Percentiles rank a stretch among this genome's conserved stretches.
Conservation (phyloP, 78 protist species). For the Blattamonas nauphoetae region DNA sequence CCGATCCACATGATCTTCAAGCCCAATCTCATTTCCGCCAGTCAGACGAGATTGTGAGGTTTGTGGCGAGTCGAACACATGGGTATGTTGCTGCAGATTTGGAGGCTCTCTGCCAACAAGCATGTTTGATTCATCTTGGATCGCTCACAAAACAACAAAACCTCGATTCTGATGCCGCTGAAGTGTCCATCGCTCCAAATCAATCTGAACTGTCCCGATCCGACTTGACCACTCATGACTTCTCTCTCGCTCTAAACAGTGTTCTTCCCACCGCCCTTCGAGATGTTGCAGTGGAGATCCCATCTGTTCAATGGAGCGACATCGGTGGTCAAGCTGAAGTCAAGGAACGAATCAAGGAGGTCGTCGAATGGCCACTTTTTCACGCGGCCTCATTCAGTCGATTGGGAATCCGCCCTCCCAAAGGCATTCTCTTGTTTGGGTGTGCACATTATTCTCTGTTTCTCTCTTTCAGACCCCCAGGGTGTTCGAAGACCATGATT, state of each 20-base stretch:
- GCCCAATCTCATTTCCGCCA: background rate
- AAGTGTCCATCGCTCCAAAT: background rate
- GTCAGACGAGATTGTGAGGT: background rate
- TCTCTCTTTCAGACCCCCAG: slow-evolving; percentile 16
- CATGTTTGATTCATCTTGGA: background rate
- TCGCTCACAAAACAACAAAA: background rate
- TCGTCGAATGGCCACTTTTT: slow-evolving; percentile 81
- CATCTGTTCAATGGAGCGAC: slow-evolving; percentile 76
- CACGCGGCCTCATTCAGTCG: slow-evolving; percentile 64
- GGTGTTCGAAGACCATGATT: slow-evolving; percentile 22
- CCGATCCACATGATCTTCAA: background rate
- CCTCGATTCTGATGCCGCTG: background rate
- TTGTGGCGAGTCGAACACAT: slow-evolving; percentile 1
- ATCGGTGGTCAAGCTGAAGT: slow-evolving; percentile 86
- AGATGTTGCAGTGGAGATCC: slow-evolving; percentile 23
- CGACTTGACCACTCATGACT: background rate
- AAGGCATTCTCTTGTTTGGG: slow-evolving; percentile 27
- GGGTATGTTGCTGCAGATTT: slow-evolving; percentile 20
- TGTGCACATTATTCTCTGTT: background rate
- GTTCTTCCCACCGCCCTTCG: slow-evolving; percentile 38
- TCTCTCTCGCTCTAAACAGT: background rate
- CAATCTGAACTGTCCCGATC: background rate
- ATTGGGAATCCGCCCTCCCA: slow-evolving; percentile 82
- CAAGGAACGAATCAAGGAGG: slow-evolving; percentile 68
- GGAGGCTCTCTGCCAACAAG: background rate